A percentile compares a stretch with the other conserved stretches of the same genome.
Evolutionary conservation across 257 asterid species (phyloP).

Genomic region (Petunia axillaris): DNA sequence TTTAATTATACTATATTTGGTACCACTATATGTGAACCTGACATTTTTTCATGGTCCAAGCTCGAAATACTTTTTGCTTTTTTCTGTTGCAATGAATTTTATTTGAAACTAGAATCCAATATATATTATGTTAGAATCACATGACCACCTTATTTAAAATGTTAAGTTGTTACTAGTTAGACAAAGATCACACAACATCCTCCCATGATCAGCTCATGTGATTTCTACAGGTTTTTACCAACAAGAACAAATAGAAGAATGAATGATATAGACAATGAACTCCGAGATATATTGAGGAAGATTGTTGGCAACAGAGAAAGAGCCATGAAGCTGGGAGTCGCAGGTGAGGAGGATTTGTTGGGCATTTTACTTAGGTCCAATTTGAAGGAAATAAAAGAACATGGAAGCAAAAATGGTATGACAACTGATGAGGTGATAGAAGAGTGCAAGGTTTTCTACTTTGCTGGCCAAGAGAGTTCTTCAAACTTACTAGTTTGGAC

Average conservation of each 20-base stretch:
- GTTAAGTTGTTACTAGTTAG: too few species aligned
- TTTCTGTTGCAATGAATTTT: too few species aligned
- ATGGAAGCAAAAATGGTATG: slow-evolving; percentile 46
- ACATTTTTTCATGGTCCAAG: too few species aligned
- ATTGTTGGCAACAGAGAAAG: slow-evolving; percentile 37
- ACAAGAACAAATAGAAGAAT: slow-evolving; percentile 53
- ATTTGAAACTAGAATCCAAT: too few species aligned
- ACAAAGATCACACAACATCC: too few species aligned
- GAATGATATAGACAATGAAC: slow-evolving; percentile 40
- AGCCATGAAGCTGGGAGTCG: slow-evolving; percentile 34
- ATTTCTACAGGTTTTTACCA: slow-evolving; percentile 39
- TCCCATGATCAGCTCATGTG: not conserved
- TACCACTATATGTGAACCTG: too few species aligned
- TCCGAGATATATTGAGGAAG: slow-evolving; percentile 33
- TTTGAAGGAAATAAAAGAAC: slow-evolving; percentile 42
- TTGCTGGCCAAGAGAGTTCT: slow-evolving; percentile 60
- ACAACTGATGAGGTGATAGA: slow-evolving; percentile 56
- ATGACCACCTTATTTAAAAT: too few species aligned
- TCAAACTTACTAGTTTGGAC: slow-evolving; percentile 56
- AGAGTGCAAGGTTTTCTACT: slow-evolving; percentile 58
- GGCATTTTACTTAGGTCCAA: slow-evolving; percentile 44
- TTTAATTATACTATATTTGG: too few species aligned
- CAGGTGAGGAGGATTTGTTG: slow-evolving; percentile 37
- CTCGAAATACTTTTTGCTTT: too few species aligned
- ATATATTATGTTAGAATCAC: too few species aligned